Base-by-base conservation (phyloP, 345 rosid species). In the Salix brachista region DNA sequence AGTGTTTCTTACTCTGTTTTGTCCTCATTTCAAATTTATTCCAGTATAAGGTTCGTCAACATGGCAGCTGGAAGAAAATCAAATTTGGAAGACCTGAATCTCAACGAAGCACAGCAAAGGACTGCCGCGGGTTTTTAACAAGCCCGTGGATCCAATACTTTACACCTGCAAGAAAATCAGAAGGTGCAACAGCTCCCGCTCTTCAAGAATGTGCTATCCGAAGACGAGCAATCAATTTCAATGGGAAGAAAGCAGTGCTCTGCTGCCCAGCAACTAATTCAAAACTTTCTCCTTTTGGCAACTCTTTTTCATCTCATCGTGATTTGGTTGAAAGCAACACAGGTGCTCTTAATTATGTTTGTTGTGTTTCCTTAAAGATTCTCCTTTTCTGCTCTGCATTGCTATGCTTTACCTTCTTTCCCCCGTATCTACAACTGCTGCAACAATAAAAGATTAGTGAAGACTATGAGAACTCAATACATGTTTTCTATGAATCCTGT, bases 91-190 rank as follows among this genome's bases (percentile, higher is more conserved):
- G 86, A 74, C 86, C 91, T 70, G 85, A 81, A 16, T 39, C 77
- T 79, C 86, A 78, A 12, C 39, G 11, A 74, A 84, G 82, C 60
- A 77, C 71, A 69, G 52, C 42, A 21, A 80, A 30, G 25, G 82
- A 78, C 36, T 73, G 87, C 34, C 83, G 21, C 32, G 78, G 64
- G 70, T 61, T 86, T 69, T 72, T 88, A 68, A 81, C 72, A 73
- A 93, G 86, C 78, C 92, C 87, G 0, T 95, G 97, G 97, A 83
- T 95, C 75, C 87, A 86, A 60, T 96, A 80, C 69, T 91, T 79
- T 70, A 90, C 85, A 56, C 69, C 87, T 73, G 80, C 71, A 46
- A 67, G 86, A 4, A 88, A 64, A 73, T 37, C 39, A 69, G 75
- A 61, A 41, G 36, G 30, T 52, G 42, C 42, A 66, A 80, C 69